Conservation (phyloP, 2,329 filamentous ascomycete genomes). For the Alternaria triticina region DNA sequence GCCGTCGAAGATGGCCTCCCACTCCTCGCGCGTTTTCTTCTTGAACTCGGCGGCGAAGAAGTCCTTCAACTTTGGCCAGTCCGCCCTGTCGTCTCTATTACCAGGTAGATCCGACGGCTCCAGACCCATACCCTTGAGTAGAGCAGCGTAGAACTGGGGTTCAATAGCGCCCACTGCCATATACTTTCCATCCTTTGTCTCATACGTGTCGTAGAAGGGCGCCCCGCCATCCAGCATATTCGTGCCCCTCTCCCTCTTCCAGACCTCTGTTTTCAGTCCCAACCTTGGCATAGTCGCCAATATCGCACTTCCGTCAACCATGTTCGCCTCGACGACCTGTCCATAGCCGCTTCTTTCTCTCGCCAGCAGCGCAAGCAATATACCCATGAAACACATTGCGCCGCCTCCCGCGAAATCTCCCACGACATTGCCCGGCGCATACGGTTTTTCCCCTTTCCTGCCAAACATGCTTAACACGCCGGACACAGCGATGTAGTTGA, state of each 20-base stretch:
- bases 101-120: conserved; percentile 52
- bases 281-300: conserved; percentile 80
- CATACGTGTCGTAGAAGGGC: conserved; percentile 90
- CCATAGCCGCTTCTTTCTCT: conserved; percentile 70
- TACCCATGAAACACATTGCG: conserved; percentile 78
- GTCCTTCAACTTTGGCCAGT: conserved; percentile 71
- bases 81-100: conserved; percentile 63
- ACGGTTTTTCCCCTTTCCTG: conserved; percentile 70
- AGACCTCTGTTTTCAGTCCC: conserved; percentile 66
- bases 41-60: conserved; percentile 71
- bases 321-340: conserved; percentile 93
- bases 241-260: conserved; percentile 69
- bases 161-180: conserved; percentile 90
- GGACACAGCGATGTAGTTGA: conserved; percentile 92
- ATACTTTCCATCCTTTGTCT: conserved; percentile 77
- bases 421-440: conserved; percentile 81
- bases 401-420: conserved; percentile 93
- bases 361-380: conserved; percentile 78
- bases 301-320: conserved; percentile 89
- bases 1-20: conserved; percentile 86
- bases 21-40: conserved; percentile 73
- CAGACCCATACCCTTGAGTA: conserved; percentile 73
- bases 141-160: conserved; percentile 76
- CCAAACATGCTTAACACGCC: conserved; percentile 82
- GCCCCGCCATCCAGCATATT: conserved; percentile 85